phyloP scores from a whole-genome alignment of 139 green algal species.

The Picochlorum costavermella region DNA sequence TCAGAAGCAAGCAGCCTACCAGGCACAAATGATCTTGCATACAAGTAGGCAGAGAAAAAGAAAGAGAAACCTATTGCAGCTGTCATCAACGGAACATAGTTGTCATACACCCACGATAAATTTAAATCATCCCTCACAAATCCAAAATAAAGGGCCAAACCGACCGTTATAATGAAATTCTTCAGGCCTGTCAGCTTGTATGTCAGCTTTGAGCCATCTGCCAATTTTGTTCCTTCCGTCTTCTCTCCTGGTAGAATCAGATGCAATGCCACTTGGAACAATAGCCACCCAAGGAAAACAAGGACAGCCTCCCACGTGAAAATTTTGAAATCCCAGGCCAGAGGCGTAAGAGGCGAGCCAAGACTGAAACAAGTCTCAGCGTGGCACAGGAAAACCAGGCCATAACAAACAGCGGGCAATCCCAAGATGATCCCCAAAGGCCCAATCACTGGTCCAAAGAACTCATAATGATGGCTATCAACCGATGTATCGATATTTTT shows the following conservation, averaged over 20 bases:
- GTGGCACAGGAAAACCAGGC: conserved; percentile 41
- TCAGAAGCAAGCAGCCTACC: conserved; percentile 31
- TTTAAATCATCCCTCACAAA: conserved; percentile 30
- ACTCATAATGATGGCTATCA: conserved; percentile 37
- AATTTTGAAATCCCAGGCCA: conserved; percentile 17
- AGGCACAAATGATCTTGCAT: conserved; percentile 35
- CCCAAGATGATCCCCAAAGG: conserved; percentile 48
- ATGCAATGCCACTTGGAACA: conserved; percentile 57
- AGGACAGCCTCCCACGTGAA: conserved; percentile 46
- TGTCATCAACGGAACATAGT: conserved; percentile 71
- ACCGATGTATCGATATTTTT: too few relatives aligned
- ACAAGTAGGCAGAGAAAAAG: conserved; percentile 53
- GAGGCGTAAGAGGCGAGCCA: conserved; percentile 2
- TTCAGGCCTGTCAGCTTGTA: conserved; percentile 83
- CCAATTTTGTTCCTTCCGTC: conserved; percentile 48
- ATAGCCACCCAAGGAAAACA: conserved; percentile 55
- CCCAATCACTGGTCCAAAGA: conserved; percentile 55
- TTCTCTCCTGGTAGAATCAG: conserved; percentile 61
- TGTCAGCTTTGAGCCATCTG: conserved; percentile 42
- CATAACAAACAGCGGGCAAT: conserved; percentile 51
- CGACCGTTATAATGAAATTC: conserved; percentile 43
- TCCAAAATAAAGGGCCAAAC: conserved; percentile 45
- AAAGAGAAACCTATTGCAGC: conserved; percentile 50
- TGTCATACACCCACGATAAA: conserved; percentile 64
- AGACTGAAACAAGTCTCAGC: conserved; percentile 24